Conservation (phyloP, 1,284 basidiomycete genomes). For the Fistulina hepatica region DNA sequence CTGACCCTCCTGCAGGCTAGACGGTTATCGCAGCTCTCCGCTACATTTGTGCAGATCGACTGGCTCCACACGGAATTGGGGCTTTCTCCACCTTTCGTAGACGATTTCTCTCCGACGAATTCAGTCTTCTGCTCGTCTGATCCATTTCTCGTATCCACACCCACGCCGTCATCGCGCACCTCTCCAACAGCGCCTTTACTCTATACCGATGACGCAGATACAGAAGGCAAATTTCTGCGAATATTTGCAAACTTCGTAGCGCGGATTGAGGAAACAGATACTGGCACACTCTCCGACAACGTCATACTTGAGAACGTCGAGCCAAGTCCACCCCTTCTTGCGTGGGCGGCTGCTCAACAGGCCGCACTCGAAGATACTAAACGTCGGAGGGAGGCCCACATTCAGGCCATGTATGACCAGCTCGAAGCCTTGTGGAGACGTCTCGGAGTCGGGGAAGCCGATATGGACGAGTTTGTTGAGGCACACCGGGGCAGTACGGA, state of each 20-base stretch:
- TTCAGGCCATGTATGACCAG: conserved; percentile 81
- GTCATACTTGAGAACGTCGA: conserved; percentile 44
- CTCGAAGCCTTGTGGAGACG: conserved; percentile 74
- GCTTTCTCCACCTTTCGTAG: conserved; percentile 42
- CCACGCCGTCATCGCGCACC: conserved; percentile 36
- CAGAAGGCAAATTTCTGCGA: conserved; percentile 43
- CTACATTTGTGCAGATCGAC: conserved; percentile 60
- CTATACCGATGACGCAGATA: conserved; percentile 18
- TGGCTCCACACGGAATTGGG: conserved; percentile 75
- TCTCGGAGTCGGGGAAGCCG: conserved; percentile 58
- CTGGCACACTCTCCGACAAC: conserved; percentile 28
- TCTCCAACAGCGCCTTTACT: conserved; percentile 23
- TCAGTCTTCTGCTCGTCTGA: conserved; percentile 36
- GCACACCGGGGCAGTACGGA: conserved; percentile 69
- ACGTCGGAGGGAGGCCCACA: conserved; percentile 56
- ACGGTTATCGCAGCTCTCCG: conserved; percentile 53
- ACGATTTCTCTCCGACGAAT: conserved; percentile 33
- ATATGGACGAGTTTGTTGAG: conserved; percentile 79
- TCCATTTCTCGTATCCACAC: conserved; percentile 43
- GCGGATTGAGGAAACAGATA: conserved; percentile 50
- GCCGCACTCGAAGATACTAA: conserved; percentile 59
- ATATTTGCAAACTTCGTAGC: conserved; percentile 52
- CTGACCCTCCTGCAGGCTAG: conserved; percentile 44
- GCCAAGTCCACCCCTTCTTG: conserved; percentile 50
- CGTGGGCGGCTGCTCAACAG: conserved; percentile 51